Percentiles rank a stretch among this genome's conserved stretches.
Conservation (phyloP, 176 grass and related monocot species). For the Avena insularis region DNA sequence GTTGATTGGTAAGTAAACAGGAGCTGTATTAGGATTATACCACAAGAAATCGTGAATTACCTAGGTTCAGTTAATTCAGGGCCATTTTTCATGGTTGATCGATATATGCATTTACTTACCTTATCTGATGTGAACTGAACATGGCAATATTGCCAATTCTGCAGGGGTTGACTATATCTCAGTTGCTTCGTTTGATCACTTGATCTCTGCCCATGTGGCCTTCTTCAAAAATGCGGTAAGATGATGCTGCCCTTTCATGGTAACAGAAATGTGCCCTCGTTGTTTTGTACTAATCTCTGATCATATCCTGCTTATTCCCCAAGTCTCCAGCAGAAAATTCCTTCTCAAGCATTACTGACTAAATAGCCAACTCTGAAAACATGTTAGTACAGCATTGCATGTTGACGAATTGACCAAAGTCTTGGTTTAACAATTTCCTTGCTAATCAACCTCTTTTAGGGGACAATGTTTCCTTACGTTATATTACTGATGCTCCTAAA, state of each 20-base stretch:
- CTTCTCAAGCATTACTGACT: neutral
- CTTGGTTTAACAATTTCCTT: slow-evolving; percentile 12
- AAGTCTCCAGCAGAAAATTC: slow-evolving; percentile 12
- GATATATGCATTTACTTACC: slow-evolving; percentile 1
- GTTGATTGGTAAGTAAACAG: slow-evolving; percentile 67
- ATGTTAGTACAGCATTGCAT: neutral
- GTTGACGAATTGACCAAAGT: neutral
- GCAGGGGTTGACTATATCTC: slow-evolving; percentile 83
- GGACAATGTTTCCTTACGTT: slow-evolving; percentile 1
- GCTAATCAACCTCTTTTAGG: neutral
- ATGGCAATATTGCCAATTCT: slow-evolving; percentile 19
- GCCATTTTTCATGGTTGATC: neutral
- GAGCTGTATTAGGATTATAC: neutral
- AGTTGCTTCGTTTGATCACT: slow-evolving; percentile 71
- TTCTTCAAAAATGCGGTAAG: slow-evolving; percentile 84
- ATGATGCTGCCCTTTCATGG: slow-evolving; percentile 30
- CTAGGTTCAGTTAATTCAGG: neutral
- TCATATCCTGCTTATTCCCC: neutral
- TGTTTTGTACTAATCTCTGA: slow-evolving; percentile 20
- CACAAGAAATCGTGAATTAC: neutral
- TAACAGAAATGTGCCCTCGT: neutral
- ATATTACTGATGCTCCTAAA: slow-evolving; percentile 13
- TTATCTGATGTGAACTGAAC: slow-evolving; percentile 26
- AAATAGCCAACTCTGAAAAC: slow-evolving; percentile 18
- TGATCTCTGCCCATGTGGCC: slow-evolving; percentile 81